These are phyloP conservation scores for Telopea speciosissima DNA, from an alignment of 177 flowering plant species.

Conservation along the genomic window DNA sequence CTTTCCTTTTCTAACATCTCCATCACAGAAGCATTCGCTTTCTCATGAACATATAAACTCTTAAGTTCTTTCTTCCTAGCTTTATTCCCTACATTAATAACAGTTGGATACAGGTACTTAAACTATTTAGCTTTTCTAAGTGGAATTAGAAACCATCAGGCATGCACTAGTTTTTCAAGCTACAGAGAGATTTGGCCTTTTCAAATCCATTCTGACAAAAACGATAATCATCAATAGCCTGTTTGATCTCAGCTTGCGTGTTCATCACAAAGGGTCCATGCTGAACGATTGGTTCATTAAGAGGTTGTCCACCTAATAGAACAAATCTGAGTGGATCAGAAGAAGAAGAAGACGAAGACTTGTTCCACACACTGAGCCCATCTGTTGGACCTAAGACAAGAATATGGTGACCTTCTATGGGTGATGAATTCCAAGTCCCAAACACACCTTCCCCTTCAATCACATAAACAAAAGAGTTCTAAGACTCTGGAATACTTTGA, in stretches of 20 bases:
- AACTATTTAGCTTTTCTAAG: constrained; percentile 48
- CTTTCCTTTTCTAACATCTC: too few species aligned
- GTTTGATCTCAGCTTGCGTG: constrained; percentile 58
- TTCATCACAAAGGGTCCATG: constrained; percentile 78
- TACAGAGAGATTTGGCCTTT: constrained; percentile 40
- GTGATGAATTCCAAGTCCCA: constrained; percentile 39
- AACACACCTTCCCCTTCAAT: constrained; percentile 79
- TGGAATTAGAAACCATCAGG: not conserved
- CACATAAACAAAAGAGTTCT: constrained; percentile 69
- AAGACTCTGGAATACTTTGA: constrained; percentile 63
- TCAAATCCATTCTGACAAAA: constrained; percentile 54
- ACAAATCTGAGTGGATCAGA: constrained; percentile 49
- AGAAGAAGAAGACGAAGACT: too few species aligned
- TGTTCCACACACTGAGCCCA: constrained; percentile 70
- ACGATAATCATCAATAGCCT: constrained; percentile 53
- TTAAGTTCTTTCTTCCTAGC: not conserved
- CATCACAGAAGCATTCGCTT: not conserved
- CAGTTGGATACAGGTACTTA: not conserved
- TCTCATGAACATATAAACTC: not conserved
- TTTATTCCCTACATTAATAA: not conserved
- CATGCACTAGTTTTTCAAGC: not conserved
- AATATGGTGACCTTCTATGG: constrained; percentile 47
- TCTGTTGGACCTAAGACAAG: constrained; percentile 70
- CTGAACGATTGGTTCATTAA: constrained; percentile 78
- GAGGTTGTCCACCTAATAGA: constrained; percentile 64